Base-by-base conservation (phyloP, 306 rosid species). In the Ammopiptanthus mongolicus region DNA sequence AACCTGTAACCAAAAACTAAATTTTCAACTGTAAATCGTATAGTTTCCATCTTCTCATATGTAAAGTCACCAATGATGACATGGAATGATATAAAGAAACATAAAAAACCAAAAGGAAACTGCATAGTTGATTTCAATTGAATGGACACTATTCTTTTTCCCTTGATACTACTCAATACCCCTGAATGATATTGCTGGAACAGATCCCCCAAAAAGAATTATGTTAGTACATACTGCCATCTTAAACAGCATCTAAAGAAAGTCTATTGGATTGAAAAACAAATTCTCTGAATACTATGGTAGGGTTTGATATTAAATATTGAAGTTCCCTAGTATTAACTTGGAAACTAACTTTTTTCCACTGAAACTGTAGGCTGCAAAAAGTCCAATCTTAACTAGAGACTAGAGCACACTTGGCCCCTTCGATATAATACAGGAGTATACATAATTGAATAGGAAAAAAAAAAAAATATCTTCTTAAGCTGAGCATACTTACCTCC, bases 401-500 rank as follows among this genome's bases (percentile, higher is more conserved):
- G 29, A 48, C 17, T 19, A 41, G 64, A 69, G 47, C 31, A 51
- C 53, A 41, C 55, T 5, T 22, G 58, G 31, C 66, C 18, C 46
- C 58, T 65, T 4, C 74, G n/a, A 5, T 22, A 37, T 31, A 28
- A 65, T 34, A 56, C 9, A 34, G 33, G n/a, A 11, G 23, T 6
- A 18, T 17, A 74, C 17, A 73, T 15, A 21, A 66, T 22, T 22
- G 8, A 17, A 63, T 64, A 46, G n/a, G 25, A 37, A 42, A 74
- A 34, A 28, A 48, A 48, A 60, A 37, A 64, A 8, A 58, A 22
- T 39, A 9, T 66, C 60, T 62, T 77, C 78, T 65, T 39, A 51
- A 66, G 46, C 71, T 75, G 62, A 50, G 74, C 62, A 71, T 81
- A 74, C 83, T 63, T 80, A 92, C 97, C 84, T 92, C 97, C 81